Percentiles rank a stretch among this genome's conserved stretches.
Conservation (phyloP, 352 stramenopile genomes). For the Phytophthora sp. region DNA sequence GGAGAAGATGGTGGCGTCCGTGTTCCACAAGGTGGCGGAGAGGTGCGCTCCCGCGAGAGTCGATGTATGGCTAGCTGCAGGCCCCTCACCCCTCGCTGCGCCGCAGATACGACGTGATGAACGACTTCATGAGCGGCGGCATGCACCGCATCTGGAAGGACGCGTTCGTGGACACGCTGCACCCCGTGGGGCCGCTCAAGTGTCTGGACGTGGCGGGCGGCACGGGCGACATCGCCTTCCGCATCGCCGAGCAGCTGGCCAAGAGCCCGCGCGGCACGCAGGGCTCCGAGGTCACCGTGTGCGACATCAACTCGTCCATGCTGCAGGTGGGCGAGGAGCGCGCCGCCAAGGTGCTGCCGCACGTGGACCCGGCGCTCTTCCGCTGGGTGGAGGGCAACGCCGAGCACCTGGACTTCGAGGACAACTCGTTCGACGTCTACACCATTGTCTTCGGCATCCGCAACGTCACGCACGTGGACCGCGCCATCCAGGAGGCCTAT, state of each 20-base stretch:
- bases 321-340: conserved; percentile 94
- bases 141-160: conserved; percentile 98
- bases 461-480: conserved; percentile 98
- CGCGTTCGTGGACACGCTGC: conserved; percentile 91
- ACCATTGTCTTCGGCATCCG: conserved; percentile 99
- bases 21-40: conserved; percentile 98
- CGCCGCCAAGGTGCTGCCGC: conserved; percentile 73
- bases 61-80: neutral
- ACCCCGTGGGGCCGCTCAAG: conserved; percentile 73
- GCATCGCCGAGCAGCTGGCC: conserved; percentile 87
- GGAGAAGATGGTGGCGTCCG: conserved; percentile 94
- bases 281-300: conserved; percentile 93
- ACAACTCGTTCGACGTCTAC: conserved; percentile 98
- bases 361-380: conserved; percentile 65
- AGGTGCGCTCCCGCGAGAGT: conserved; percentile 86
- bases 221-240: conserved; percentile 99
- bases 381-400: conserved; percentile 96
- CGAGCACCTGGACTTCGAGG: conserved; percentile 94
- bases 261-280: conserved; percentile 33
- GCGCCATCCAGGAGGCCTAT: conserved; percentile 94
- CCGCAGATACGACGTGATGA: conserved; percentile 98
- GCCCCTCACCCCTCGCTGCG: too few species aligned
- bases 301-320: conserved; percentile 99
- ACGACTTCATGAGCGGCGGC: conserved; percentile 99
- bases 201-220: conserved; percentile 98